phyloP scores from a whole-genome alignment of 1,139 yeast species.

The Taiozyma sp. region DNA sequence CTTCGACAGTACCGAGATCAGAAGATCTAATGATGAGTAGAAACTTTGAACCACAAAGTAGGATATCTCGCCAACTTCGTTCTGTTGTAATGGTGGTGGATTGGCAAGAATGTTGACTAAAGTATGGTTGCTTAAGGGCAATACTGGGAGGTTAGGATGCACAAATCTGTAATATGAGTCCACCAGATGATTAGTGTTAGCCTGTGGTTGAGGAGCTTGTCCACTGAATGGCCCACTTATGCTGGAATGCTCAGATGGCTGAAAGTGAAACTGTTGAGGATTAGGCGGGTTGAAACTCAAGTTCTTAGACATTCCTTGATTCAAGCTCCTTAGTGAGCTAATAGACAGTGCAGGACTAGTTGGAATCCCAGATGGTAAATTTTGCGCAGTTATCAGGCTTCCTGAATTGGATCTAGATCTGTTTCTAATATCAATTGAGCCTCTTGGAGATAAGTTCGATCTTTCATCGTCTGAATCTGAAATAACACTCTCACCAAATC shows the following conservation, averaged over 20 bases:
- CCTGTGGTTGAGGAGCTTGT: constrained; percentile 5
- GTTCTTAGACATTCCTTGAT: constrained; percentile 36
- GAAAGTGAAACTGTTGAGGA: background rate
- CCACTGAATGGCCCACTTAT: background rate
- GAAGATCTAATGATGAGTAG: constrained; percentile 42
- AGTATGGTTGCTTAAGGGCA: constrained; percentile 43
- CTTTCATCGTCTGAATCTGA: constrained; percentile 33
- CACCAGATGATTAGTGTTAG: constrained; percentile 19
- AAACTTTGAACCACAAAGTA: constrained; percentile 44
- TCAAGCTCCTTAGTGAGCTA: constrained; percentile 36
- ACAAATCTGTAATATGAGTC: constrained; percentile 45
- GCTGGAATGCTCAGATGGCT: constrained; percentile 2
- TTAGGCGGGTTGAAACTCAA: constrained; percentile 14
- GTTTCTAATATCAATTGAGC: constrained; percentile 32
- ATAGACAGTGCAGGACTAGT: constrained; percentile 27
- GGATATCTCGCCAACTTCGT: constrained; percentile 34
- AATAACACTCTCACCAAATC: constrained; percentile 20
- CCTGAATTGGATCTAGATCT: constrained; percentile 25
- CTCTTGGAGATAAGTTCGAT: constrained; percentile 35
- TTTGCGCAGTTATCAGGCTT: constrained; percentile 1
- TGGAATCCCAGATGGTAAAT: constrained; percentile 17
- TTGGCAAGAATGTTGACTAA: constrained; percentile 30
- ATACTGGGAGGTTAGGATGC: constrained; percentile 51
- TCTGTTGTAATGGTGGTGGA: constrained; percentile 25
- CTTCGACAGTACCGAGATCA: constrained; percentile 36